Conservation (phyloP, 148 eudicot species). For the Chenopodium album region DNA sequence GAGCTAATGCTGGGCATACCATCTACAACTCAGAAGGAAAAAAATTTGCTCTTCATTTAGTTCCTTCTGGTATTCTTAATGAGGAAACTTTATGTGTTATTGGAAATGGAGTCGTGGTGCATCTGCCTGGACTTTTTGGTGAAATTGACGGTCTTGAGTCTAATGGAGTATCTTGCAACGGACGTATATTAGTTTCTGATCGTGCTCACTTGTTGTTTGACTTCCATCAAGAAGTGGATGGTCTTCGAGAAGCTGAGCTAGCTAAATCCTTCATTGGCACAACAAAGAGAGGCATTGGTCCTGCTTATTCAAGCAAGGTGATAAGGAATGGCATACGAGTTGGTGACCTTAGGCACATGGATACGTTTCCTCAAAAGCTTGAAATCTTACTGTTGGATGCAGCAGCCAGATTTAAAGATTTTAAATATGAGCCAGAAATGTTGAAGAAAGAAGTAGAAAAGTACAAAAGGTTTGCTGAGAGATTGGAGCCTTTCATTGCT, state of each 20-base stretch:
- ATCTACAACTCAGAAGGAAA: conserved; percentile 93
- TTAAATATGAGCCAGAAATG: conserved; percentile 57
- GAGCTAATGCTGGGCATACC: conserved; percentile 98
- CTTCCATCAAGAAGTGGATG: conserved; percentile 83
- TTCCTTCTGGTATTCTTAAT: conserved; percentile 94
- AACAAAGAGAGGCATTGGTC: conserved; percentile 95
- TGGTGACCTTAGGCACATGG: conserved; percentile 92
- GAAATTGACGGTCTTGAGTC: conserved; percentile 90
- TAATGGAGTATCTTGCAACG: conserved; percentile 78
- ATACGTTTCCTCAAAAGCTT: conserved; percentile 82
- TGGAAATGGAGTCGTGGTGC: conserved; percentile 95
- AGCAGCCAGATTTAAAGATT: conserved; percentile 73
- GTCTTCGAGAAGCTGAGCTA: conserved; percentile 87
- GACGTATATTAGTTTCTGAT: conserved; percentile 87
- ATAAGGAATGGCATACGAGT: conserved; percentile 89
- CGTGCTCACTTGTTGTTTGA: conserved; percentile 94
- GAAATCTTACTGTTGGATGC: conserved; percentile 80
- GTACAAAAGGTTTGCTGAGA: conserved; percentile 87
- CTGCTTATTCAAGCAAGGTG: conserved; percentile 80
- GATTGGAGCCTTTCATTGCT: conserved; percentile 83
- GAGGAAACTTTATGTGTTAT: conserved; percentile 85
- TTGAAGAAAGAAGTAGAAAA: conserved; percentile 78
- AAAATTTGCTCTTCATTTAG: conserved; percentile 93
- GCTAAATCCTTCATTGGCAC: conserved; percentile 93
- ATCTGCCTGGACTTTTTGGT: conserved; percentile 82